Conservation (phyloP, 2,329 filamentous ascomycete species). For the Aspergillus ustus region DNA sequence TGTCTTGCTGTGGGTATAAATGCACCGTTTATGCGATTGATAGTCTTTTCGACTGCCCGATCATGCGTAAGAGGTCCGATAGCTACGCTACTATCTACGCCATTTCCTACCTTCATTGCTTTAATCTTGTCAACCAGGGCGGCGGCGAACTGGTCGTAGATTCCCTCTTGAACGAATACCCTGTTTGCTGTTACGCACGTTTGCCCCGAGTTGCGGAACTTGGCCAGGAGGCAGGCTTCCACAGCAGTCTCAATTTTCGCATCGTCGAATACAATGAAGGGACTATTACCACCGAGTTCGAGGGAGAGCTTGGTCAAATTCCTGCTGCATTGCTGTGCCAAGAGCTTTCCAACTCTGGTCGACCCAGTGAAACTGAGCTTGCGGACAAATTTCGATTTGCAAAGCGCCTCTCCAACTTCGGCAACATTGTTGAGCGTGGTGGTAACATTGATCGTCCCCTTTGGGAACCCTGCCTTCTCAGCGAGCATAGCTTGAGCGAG, state of each 20-base stretch:
- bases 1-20: not conserved
- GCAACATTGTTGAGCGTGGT: conserved; percentile 11
- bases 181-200: conserved; percentile 23
- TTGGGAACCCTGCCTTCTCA: conserved; percentile 38
- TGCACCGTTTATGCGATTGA: conserved; percentile 65
- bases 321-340: conserved; percentile 40
- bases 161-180: conserved; percentile 16
- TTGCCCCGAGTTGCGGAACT: conserved; percentile 19
- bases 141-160: conserved; percentile 12
- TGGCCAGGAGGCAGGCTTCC: conserved; percentile 9
- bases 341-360: conserved; percentile 15
- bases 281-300: conserved; percentile 65
- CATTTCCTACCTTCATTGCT: conserved; percentile 14
- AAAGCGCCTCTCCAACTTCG: conserved; percentile 14
- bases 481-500: conserved; percentile 33
- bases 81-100: not conserved
- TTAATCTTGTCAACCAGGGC: conserved; percentile 6
- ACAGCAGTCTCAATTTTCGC: conserved; percentile 55
- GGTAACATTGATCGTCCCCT: conserved; percentile 30
- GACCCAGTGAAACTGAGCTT: conserved; percentile 23
- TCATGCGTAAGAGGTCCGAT: conserved; percentile 17
- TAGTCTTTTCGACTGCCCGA: conserved; percentile 54
- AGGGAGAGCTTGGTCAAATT: conserved; percentile 64
- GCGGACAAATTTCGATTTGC: conserved; percentile 6
- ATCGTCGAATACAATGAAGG: conserved; percentile 65